Evolutionary conservation across 192 early-diverging fungal genomes (phyloP).

Genomic region (Tieghemiomyces parasiticus): DNA sequence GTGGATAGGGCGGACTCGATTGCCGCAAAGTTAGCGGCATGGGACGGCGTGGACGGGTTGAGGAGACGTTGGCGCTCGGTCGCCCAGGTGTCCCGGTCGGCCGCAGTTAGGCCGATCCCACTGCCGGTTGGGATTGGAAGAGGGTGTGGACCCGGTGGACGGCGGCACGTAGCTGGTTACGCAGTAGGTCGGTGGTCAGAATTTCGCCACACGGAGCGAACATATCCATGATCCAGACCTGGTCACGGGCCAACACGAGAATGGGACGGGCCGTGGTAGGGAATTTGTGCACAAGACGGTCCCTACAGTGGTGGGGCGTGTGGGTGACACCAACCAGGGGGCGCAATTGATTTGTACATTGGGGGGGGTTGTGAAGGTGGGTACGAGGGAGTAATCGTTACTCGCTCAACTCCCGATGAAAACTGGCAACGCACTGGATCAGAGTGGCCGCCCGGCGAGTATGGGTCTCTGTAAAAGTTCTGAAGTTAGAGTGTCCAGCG

Average conservation of each 20-base stretch:
- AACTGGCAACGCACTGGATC: constrained; percentile 45
- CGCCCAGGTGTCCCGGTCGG: constrained; percentile 78
- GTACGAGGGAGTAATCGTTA: constrained; percentile 51
- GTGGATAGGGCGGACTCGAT: constrained; percentile 74
- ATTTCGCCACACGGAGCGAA: constrained; percentile 43
- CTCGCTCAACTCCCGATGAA: constrained; percentile 58
- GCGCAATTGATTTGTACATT: constrained; percentile 93
- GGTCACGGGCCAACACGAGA: constrained; percentile 66
- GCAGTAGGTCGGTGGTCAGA: constrained; percentile 32
- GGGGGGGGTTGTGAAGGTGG: constrained; percentile 41
- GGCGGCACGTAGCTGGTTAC: constrained; percentile 24
- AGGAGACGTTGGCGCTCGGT: constrained; percentile 34
- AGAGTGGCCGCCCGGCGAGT: constrained; percentile 64
- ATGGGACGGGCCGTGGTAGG: constrained; percentile 67
- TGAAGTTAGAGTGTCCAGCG: too few relatives aligned
- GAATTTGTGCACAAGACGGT: constrained; percentile 52
- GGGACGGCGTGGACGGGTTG: constrained; percentile 20
- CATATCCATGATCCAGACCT: constrained; percentile 72
- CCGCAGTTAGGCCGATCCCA: constrained; percentile 82
- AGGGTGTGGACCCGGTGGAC: constrained; percentile 28
- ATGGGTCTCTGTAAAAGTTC: constrained; percentile 52
- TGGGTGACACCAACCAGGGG: constrained; percentile 70
- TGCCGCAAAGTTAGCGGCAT: constrained; percentile 36
- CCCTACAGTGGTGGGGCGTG: constrained; percentile 46
- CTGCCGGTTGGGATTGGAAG: constrained; percentile 34